phyloP scores from a whole-genome alignment of 805 yeast genomes.

The Teunomyces lycoperdinae region DNA sequence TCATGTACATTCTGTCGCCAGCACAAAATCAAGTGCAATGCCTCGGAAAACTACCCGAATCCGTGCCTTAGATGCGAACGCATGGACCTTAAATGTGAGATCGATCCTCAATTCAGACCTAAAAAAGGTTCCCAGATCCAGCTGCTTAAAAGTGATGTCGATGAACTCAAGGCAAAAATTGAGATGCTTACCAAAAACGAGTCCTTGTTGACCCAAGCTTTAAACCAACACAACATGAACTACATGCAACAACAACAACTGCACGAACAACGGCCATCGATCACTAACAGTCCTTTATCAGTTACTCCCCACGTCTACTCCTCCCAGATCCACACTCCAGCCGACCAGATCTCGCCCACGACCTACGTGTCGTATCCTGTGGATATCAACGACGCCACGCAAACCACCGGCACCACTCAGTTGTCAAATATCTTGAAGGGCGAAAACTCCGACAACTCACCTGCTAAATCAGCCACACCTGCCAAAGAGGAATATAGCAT shows the following conservation, averaged over 20 bases:
- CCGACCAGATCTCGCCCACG: constrained; percentile 8
- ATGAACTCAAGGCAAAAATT: constrained; percentile 70
- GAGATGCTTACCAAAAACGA: constrained; percentile 64
- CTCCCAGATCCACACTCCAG: constrained; percentile 8
- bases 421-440: constrained; percentile 20
- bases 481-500: constrained; percentile 12
- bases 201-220: constrained; percentile 61
- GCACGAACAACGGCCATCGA: constrained; percentile 1
- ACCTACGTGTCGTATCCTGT: constrained; percentile 6
- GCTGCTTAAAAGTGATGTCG: constrained; percentile 78
- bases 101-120: constrained; percentile 89
- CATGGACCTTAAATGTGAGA: constrained; percentile 78
- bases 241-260: constrained; percentile 18
- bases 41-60: constrained; percentile 74
- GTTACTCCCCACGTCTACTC: constrained; percentile 6
- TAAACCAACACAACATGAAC: constrained; percentile 43
- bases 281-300: constrained; percentile 3
- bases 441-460: constrained; percentile 30
- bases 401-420: constrained; percentile 10
- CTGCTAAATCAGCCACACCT: constrained; percentile 11
- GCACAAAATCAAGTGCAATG: constrained; percentile 91
- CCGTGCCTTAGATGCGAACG: constrained; percentile 83
- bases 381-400: constrained; percentile 15
- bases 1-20: constrained; percentile 94
- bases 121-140: constrained; percentile 90